Evolutionary conservation across 306 rosid species (phyloP), one percentile per base, ranked within the genome.

Genomic region (Quercus mongolica): DNA sequence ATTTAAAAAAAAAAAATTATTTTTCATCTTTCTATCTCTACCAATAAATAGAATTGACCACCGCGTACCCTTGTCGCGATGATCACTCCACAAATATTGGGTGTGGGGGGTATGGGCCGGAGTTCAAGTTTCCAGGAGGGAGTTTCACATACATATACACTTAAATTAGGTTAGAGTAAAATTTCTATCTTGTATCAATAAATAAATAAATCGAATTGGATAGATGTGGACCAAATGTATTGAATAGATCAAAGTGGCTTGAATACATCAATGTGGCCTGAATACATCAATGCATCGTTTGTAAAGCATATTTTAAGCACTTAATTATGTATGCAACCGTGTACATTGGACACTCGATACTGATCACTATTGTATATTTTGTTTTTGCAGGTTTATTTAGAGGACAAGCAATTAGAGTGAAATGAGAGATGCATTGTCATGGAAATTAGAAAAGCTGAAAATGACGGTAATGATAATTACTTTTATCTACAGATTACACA

Each of bases 371-470:
- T 31, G 38, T 56, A 28, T 64, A 12, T 2, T 30, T 51, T 70
- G 58, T 15, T 19, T 79, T 79, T 86, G 56, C 84, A 87, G 88
- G 81, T 88, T 58, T 59, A 82, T 79, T 87, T 91, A 5, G 70
- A 81, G 75, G 70, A 4, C 64, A 69, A 6, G 33, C 65, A 25
- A 72, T 17, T 6, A 18, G 74, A 82, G 19, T 79, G 73, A 82
- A 57, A 57, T 9, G 59, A n/a, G 73, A 52, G 33, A 14, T 71
- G 20, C 18, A 70, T 21, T 1, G 26, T 21, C 55, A 52, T 51
- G 26, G 17, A 71, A 1, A 18, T 3, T 10, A 20, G 12, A 26
- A 72, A 51, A 21, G 44, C 38, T 26, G 15, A 73, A 5, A 15
- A 54, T 30, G 76, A 55, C 5, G 3, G 54, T 6, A 19, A 3